phyloP scores from a whole-genome alignment of 2,329 filamentous ascomycete species.

The Calonectria pauciramosa region DNA sequence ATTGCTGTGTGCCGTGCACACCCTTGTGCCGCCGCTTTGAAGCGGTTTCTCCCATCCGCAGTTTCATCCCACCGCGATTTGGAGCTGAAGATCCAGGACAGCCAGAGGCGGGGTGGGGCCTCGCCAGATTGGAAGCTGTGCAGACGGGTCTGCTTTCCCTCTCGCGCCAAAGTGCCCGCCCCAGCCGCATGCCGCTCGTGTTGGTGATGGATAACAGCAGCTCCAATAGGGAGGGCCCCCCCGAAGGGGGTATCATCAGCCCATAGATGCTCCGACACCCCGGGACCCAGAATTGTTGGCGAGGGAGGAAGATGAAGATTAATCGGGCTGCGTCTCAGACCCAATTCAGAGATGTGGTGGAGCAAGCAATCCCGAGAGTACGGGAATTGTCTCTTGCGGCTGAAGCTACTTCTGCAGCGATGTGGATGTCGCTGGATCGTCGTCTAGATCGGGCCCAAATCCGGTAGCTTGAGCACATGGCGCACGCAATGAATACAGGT shows the following conservation, averaged over 20 bases:
- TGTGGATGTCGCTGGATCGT: background rate
- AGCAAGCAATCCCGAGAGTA: background rate
- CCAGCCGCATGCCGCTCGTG: constrained; percentile 19
- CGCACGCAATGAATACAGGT: background rate
- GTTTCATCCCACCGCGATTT: background rate
- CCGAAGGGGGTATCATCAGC: constrained; percentile 10
- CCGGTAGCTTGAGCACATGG: background rate
- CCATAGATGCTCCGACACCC: constrained; percentile 3
- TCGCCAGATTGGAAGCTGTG: constrained; percentile 25
- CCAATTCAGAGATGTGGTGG: background rate
- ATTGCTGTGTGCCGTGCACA: background rate
- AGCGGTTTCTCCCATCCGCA: background rate
- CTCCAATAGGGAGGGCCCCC: constrained; percentile 10
- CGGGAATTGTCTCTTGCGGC: background rate
- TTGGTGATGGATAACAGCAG: constrained; percentile 16
- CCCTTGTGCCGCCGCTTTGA: background rate
- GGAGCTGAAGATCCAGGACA: constrained; percentile 3
- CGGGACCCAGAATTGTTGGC: constrained; percentile 6
- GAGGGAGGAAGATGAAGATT: background rate
- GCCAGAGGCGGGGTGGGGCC: background rate
- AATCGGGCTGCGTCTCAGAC: background rate
- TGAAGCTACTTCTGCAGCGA: background rate
- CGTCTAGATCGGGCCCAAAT: background rate
- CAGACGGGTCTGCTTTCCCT: background rate
- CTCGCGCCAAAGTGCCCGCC: background rate